phyloP scores from a whole-genome alignment of 2,329 filamentous ascomycete genomes.

The Celoporthe dispersa region DNA sequence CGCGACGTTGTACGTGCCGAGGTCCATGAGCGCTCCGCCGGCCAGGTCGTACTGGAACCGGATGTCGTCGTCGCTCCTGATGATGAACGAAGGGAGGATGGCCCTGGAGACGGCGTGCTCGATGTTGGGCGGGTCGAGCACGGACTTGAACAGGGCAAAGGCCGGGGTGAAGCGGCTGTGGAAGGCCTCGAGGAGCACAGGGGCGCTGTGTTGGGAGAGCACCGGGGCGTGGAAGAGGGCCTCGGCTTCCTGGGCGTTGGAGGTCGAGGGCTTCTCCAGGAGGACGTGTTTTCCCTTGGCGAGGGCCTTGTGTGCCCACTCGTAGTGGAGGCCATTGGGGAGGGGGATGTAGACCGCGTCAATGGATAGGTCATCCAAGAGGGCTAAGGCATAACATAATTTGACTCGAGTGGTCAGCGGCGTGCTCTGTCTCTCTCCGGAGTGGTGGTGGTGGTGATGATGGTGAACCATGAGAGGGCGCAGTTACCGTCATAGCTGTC shows the following conservation, averaged over 20 bases:
- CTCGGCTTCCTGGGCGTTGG: slow-evolving; percentile 50
- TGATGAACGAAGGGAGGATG: slow-evolving; percentile 38
- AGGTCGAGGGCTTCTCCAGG: slow-evolving; percentile 57
- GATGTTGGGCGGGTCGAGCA: slow-evolving; percentile 45
- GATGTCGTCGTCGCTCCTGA: slow-evolving; percentile 47
- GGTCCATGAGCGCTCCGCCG: slow-evolving; percentile 47
- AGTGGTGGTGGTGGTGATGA: not conserved
- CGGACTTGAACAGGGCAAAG: slow-evolving; percentile 46
- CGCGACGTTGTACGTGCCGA: slow-evolving; percentile 47
- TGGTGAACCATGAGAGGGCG: not conserved
- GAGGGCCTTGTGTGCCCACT: slow-evolving; percentile 55
- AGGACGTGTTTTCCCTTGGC: slow-evolving; percentile 58
- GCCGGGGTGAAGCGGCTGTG: slow-evolving; percentile 57
- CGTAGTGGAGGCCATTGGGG: slow-evolving; percentile 46
- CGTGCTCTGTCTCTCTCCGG: not conserved
- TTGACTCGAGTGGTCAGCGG: not conserved
- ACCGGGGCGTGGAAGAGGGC: slow-evolving; percentile 47
- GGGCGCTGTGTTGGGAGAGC: slow-evolving; percentile 40
- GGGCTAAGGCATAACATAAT: slow-evolving; percentile 32
- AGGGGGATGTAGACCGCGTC: slow-evolving; percentile 58
- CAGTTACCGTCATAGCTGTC: slow-evolving; percentile 52
- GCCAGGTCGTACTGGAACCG: slow-evolving; percentile 47
- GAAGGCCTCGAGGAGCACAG: slow-evolving; percentile 57
- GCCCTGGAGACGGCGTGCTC: slow-evolving; percentile 39
- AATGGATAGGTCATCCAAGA: slow-evolving; percentile 47